phyloP scores from a whole-genome alignment of 495 filamentous ascomycete species.

The Glutinoglossum americanum region DNA sequence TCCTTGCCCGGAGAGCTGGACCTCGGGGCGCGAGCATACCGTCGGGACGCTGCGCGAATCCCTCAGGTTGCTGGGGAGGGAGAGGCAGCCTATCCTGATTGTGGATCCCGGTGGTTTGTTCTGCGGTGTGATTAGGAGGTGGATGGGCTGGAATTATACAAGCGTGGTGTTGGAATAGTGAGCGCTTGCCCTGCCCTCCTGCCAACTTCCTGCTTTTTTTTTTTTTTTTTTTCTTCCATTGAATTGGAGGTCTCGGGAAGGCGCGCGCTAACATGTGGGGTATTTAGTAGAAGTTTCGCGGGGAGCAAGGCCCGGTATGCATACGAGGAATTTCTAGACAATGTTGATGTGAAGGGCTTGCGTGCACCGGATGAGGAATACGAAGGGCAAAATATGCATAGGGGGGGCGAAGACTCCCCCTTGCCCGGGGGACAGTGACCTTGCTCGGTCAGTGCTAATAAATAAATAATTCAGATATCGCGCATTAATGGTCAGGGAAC shows the following conservation, averaged over 20 bases:
- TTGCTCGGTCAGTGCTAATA: background rate
- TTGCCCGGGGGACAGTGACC: background rate
- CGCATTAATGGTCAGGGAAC: background rate
- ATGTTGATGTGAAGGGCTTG: constrained; percentile 1
- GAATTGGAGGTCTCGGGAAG: too few species aligned
- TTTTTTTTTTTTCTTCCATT: too few species aligned
- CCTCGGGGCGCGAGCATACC: background rate
- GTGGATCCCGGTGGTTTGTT: constrained; percentile 1
- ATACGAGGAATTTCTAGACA: constrained; percentile 1
- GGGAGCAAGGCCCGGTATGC: constrained; percentile 2
- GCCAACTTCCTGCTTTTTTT: background rate
- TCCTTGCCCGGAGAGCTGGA: background rate
- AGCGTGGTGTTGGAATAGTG: constrained; percentile 1
- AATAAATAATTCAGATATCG: background rate
- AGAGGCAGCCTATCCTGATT: background rate
- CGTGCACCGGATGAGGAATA: background rate
- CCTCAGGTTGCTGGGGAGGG: background rate
- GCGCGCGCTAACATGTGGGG: too few species aligned
- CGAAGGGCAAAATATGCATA: background rate
- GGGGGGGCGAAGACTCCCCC: background rate
- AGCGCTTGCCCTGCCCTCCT: background rate
- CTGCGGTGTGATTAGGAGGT: background rate
- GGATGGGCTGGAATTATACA: constrained; percentile 1
- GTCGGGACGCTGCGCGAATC: background rate
- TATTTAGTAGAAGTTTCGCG: background rate